phyloP scores from a whole-genome alignment of 306 rosid species.

The Prunus kanzakura region DNA sequence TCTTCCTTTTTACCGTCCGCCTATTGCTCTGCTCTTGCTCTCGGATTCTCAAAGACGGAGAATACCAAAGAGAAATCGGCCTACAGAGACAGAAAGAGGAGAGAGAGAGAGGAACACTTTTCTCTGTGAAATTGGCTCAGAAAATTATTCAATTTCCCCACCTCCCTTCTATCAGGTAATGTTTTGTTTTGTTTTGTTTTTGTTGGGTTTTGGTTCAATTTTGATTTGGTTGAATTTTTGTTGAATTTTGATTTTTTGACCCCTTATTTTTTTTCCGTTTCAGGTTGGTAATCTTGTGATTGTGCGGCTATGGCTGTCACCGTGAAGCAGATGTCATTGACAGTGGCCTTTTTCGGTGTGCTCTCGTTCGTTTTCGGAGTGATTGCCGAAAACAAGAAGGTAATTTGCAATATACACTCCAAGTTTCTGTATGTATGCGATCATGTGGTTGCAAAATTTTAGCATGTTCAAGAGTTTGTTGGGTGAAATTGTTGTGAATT shows the following conservation, averaged over 20 bases:
- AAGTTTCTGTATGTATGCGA: not conserved
- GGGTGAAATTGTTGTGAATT: not conserved
- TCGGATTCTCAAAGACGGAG: conserved; percentile 8
- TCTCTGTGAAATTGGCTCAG: not conserved
- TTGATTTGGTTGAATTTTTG: not conserved
- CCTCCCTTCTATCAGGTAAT: not conserved
- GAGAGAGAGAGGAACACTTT: not conserved
- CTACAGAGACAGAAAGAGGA: not conserved
- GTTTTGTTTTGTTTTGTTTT: not conserved
- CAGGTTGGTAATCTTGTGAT: not conserved
- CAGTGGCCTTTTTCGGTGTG: conserved; percentile 28
- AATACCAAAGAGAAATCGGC: not conserved
- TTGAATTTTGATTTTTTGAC: not conserved
- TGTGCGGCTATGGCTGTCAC: conserved; percentile 33
- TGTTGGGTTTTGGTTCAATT: not conserved
- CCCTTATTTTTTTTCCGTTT: not conserved
- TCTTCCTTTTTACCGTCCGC: not conserved
- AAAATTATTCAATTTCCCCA: not conserved
- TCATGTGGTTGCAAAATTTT: not conserved
- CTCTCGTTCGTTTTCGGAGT: conserved; percentile 42
- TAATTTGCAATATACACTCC: not conserved
- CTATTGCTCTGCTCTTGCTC: not conserved
- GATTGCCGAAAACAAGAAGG: conserved; percentile 53
- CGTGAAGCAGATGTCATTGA: conserved; percentile 29
- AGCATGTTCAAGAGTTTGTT: not conserved